phyloP scores from a whole-genome alignment of 805 yeast genomes.

The Suhomyces xylopsoci region DNA sequence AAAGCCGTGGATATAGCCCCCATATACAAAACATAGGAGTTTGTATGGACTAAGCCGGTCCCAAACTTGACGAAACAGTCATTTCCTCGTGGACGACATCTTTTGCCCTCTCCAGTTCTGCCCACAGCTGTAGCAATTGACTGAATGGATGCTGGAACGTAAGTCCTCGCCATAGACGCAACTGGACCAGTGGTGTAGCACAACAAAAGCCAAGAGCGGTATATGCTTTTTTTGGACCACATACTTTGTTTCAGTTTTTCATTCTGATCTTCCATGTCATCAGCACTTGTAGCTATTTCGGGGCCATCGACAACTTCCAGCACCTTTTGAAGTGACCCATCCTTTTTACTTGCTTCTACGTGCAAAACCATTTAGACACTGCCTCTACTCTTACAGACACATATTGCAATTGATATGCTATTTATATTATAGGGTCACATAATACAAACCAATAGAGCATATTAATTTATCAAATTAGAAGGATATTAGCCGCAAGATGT shows the following conservation, averaged over 20 bases:
- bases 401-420: background rate
- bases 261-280: slow-evolving; percentile 2
- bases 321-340: background rate
- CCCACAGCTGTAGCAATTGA: slow-evolving; percentile 34
- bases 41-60: slow-evolving; percentile 27
- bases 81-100: slow-evolving; percentile 27
- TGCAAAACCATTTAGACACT: background rate
- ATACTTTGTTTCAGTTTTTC: slow-evolving; percentile 1
- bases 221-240: slow-evolving; percentile 19
- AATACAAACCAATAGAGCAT: background rate
- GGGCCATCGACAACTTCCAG: background rate
- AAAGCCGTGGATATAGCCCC: slow-evolving; percentile 35
- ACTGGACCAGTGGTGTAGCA: slow-evolving; percentile 44
- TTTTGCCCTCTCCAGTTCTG: slow-evolving; percentile 17
- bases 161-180: slow-evolving; percentile 38
- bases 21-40: slow-evolving; percentile 36
- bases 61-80: slow-evolving; percentile 40
- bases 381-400: background rate
- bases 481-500: background rate
- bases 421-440: background rate
- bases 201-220: slow-evolving; percentile 34
- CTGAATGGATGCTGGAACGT: slow-evolving; percentile 41
- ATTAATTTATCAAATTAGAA: background rate
- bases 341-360: background rate
- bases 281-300: background rate